Conservation (phyloP, 2,329 filamentous ascomycete genomes). For the Cadophora luteo-olivacea region DNA sequence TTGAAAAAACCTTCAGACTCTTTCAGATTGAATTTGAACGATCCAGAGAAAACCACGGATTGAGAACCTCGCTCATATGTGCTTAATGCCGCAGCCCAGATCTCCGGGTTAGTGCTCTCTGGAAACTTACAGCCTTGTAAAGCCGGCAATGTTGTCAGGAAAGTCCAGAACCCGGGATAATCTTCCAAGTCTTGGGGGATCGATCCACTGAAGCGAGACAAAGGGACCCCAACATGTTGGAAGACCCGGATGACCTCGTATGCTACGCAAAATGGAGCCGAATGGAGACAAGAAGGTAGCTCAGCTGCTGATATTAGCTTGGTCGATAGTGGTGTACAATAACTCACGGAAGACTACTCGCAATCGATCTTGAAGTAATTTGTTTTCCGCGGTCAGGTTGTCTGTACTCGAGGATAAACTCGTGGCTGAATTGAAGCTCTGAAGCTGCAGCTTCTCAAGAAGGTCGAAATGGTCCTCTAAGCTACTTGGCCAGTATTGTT, state of each 20-base stretch:
- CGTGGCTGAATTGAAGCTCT: background rate
- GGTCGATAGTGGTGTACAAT: background rate
- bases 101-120: conserved; percentile 49
- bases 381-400: background rate
- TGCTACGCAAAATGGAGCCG: conserved; percentile 31
- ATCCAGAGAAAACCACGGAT: conserved; percentile 52
- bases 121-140: conserved; percentile 57
- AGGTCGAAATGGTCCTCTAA: background rate
- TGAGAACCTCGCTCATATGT: background rate
- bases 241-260: conserved; percentile 44
- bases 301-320: conserved; percentile 9
- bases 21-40: conserved; percentile 48
- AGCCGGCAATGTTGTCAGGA: conserved; percentile 48
- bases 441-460: background rate
- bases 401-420: background rate
- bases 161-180: conserved; percentile 52
- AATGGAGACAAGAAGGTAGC: conserved; percentile 32
- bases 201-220: conserved; percentile 31
- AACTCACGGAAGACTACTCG: background rate
- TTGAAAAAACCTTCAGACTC: conserved; percentile 51
- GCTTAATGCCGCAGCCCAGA: conserved; percentile 49
- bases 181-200: conserved; percentile 47
- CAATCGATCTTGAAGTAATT: background rate
- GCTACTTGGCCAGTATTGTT: background rate
- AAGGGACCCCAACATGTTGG: conserved; percentile 34